Conservation (phyloP, 805 yeast genomes). For the Pichia gijzeniarum region DNA sequence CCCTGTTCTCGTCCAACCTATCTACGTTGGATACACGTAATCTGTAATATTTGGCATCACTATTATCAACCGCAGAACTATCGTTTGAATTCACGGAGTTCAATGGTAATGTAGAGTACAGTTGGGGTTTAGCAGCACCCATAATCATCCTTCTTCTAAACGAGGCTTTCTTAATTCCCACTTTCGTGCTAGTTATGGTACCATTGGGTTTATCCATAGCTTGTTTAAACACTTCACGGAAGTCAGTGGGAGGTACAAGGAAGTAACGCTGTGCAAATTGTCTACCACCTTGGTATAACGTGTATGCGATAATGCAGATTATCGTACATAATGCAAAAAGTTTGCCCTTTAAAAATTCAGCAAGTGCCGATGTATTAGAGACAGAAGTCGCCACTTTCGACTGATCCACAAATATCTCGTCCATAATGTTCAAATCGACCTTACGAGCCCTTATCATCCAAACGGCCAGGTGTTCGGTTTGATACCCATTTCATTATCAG, state of each 20-base stretch:
- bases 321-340: background rate
- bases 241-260: constrained; percentile 26
- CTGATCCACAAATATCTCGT: too few relatives aligned
- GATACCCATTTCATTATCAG: too few relatives aligned
- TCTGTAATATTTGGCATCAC: constrained; percentile 13
- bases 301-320: background rate
- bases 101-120: constrained; percentile 31
- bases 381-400: too few relatives aligned
- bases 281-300: constrained; percentile 16
- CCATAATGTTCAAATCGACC: too few relatives aligned
- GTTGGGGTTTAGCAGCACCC: constrained; percentile 27
- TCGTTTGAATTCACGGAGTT: constrained; percentile 11
- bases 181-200: constrained; percentile 11
- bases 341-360: too few relatives aligned
- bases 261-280: constrained; percentile 21
- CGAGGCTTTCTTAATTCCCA: constrained; percentile 25
- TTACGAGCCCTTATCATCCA: too few relatives aligned
- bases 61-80: constrained; percentile 7
- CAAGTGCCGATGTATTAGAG: too few relatives aligned
- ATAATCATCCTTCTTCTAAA: constrained; percentile 28
- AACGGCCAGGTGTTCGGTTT: too few relatives aligned
- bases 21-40: constrained; percentile 27
- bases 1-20: constrained; percentile 14
- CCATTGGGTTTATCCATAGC: constrained; percentile 21
- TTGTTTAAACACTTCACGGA: constrained; percentile 19